Evolutionary conservation across 495 filamentous ascomycete genomes (phyloP), one percentile per base, ranked within the genome.

Genomic region (Annulohypoxylon stygium): DNA sequence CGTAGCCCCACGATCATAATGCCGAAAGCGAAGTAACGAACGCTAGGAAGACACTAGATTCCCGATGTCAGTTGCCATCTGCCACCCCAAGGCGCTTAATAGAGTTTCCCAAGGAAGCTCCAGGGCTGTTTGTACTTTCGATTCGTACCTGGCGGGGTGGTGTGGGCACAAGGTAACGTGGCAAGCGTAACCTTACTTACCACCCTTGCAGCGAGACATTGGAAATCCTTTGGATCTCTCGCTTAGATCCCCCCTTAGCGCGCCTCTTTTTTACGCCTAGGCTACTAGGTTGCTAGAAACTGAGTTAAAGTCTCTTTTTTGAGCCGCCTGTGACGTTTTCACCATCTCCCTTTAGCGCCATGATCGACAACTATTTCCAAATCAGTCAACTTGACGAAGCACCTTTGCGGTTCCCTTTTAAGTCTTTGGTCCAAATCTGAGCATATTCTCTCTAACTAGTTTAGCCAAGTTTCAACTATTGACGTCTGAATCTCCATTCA

Each of bases 281-380:
- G 41, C 47, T 48, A 30, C 33, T 37, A 16, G 57, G 30, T 30
- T 30, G 30, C 30, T 30, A 30, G 30, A 30, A 30, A 53, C 60
- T 65, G 58, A 70, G 58, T 61, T 20, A 9, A 53, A 65, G 53
- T 60, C 48, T 43, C 59, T 50, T 64, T 61, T 64, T 70, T 73
- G 20, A 74, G 71, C 71, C 71, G 66, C 71, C 41, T 70, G 71
- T 74, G 71, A 70, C 62, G 71, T 74, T 74, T 61, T 30, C 18
- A 39, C 23, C 36, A 53, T 61, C 3, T 67, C n/a, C 58, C 26
- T 20, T 68, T 71, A 54, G 64, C 63, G 72, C 63, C 69, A 16
- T 25, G 54, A 71, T 65, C 61, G 55, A 66, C 57, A 20, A 23
- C 23, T 23, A 54, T 34, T 58, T 55, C 65, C 12, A 39, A 63